These are phyloP conservation scores for Diacronema lutheri DNA, from an alignment of 78 protist genomes.

Conservation along the genomic window DNA sequence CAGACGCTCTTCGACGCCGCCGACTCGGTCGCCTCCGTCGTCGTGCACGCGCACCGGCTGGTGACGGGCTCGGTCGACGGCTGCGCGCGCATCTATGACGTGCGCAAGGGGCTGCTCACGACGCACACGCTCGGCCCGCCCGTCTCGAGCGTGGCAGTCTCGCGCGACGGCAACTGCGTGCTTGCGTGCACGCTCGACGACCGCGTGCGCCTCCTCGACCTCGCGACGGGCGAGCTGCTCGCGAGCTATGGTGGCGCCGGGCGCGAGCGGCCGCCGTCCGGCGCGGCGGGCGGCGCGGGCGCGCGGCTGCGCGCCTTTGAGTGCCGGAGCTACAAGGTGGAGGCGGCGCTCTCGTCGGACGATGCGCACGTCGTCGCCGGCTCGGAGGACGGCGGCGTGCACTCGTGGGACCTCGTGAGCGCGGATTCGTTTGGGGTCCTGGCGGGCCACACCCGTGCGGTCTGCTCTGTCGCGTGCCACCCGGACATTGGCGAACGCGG, in stretches of 20 bases:
- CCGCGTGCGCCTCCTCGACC: neutral
- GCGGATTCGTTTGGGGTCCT: neutral
- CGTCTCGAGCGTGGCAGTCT: slow-evolving; percentile 40
- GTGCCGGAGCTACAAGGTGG: neutral
- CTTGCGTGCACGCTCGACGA: slow-evolving; percentile 23
- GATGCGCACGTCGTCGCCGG: neutral
- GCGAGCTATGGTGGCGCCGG: neutral
- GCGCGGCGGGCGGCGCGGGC: too few relatives aligned
- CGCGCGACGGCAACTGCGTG: slow-evolving; percentile 58
- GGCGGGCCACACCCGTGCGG: neutral
- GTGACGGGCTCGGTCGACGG: slow-evolving; percentile 25
- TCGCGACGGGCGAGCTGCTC: neutral
- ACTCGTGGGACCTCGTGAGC: neutral
- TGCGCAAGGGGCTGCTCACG: neutral
- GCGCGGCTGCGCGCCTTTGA: too few relatives aligned
- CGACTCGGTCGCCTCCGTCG: neutral
- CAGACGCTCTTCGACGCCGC: neutral
- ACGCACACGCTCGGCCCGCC: neutral
- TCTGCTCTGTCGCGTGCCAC: neutral
- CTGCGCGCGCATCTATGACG: neutral
- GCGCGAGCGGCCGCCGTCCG: too few relatives aligned
- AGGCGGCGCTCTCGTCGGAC: neutral
- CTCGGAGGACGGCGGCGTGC: neutral
- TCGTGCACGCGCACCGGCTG: neutral
- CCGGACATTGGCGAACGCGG: neutral